Percentiles rank a stretch among this genome's conserved stretches.
phyloP scores from a whole-genome alignment of 2,329 filamentous ascomycete species.

The Pezicula neosporulosa region DNA sequence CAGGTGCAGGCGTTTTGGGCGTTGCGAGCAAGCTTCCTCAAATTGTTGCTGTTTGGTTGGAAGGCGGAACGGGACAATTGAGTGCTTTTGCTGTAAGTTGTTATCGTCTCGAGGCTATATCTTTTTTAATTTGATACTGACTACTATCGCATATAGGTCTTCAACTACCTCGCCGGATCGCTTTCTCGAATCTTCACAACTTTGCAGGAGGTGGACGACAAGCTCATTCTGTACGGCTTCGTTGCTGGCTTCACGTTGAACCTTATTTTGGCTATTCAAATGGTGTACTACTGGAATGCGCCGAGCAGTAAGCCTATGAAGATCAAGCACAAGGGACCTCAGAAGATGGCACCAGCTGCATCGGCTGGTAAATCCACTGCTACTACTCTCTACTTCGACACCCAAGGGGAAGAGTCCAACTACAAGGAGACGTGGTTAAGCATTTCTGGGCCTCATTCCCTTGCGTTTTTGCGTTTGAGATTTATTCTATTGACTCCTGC shows the following conservation, averaged over 20 bases:
- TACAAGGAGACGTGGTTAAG: conserved; percentile 27
- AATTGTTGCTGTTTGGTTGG: conserved; percentile 78
- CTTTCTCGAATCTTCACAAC: conserved; percentile 97
- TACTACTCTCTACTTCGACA: conserved; percentile 15
- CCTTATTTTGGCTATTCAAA: conserved; percentile 79
- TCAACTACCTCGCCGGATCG: conserved; percentile 94
- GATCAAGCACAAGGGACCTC: conserved; percentile 40
- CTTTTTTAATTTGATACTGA: neutral
- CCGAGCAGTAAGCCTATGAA: conserved; percentile 47
- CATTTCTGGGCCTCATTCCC: neutral
- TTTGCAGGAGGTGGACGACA: conserved; percentile 94
- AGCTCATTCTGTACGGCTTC: conserved; percentile 93
- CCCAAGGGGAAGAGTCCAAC: conserved; percentile 26
- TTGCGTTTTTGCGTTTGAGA: conserved; percentile 1
- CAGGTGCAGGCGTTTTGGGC: conserved; percentile 76
- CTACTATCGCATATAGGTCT: conserved; percentile 58
- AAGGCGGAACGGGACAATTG: conserved; percentile 90
- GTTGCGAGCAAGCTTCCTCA: conserved; percentile 93
- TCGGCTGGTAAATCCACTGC: conserved; percentile 9
- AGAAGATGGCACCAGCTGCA: conserved; percentile 12
- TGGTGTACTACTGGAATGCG: conserved; percentile 95
- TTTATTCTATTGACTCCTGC: conserved; percentile 16
- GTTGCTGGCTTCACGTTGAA: conserved; percentile 90
- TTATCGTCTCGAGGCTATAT: conserved; percentile 1
- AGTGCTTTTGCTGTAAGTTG: conserved; percentile 87